Percentiles rank a stretch among this genome's conserved stretches.
phyloP scores from a whole-genome alignment of 306 rosid genomes.

The Prinsepia uniflora region DNA sequence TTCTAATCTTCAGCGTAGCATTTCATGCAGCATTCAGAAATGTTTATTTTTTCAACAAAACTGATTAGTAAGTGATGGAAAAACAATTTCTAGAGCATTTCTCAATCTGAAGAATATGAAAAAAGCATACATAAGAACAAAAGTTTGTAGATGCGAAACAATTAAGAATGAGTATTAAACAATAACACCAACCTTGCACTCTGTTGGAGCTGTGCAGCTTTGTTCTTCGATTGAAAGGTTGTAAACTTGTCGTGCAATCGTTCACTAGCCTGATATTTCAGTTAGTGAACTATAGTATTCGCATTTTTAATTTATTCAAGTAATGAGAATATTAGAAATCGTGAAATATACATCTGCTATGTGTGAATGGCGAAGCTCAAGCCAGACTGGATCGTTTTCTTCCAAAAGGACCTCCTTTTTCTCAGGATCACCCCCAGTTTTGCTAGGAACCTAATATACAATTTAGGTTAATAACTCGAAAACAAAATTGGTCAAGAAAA shows the following conservation, averaged over 20 bases:
- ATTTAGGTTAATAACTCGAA: slow-evolving; percentile 22
- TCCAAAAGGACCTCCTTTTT: slow-evolving; percentile 72
- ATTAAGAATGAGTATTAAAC: slow-evolving; percentile 24
- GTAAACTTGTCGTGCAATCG: slow-evolving; percentile 75
- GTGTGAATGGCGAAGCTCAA: slow-evolving; percentile 88
- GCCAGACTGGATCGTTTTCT: slow-evolving; percentile 80
- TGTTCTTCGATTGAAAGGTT: slow-evolving; percentile 70
- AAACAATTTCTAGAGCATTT: neutral
- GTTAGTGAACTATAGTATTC: slow-evolving; percentile 28
- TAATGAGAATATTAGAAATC: slow-evolving; percentile 9
- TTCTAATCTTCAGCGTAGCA: neutral
- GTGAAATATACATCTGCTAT: slow-evolving; percentile 78
- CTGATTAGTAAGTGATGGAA: neutral
- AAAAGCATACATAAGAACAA: neutral
- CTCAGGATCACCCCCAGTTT: slow-evolving; percentile 68
- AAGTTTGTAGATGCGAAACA: slow-evolving; percentile 21
- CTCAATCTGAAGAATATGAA: neutral
- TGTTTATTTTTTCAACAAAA: neutral
- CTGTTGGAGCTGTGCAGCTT: slow-evolving; percentile 91
- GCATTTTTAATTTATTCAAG: slow-evolving; percentile 10
- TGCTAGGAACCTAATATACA: slow-evolving; percentile 67
- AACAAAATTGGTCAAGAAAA: neutral
- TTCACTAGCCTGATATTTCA: slow-evolving; percentile 79
- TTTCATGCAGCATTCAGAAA: neutral
- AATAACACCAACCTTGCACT: slow-evolving; percentile 61